phyloP scores from a whole-genome alignment of 2,329 filamentous ascomycete genomes.

The Fusarium heterosporum region DNA sequence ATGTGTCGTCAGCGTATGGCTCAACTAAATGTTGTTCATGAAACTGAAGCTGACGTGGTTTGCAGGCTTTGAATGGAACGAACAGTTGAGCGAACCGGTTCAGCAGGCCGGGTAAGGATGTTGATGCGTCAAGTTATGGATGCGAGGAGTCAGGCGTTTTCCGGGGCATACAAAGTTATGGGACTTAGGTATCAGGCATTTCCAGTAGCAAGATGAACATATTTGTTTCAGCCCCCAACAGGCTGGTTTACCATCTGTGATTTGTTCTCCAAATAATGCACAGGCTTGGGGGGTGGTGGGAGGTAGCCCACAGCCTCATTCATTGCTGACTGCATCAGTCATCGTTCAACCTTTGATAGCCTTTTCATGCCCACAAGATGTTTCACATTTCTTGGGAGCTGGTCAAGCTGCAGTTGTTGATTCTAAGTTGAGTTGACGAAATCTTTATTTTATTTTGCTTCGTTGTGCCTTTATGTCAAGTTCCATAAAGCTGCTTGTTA shows the following conservation, averaged over 20 bases:
- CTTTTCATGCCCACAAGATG: neutral
- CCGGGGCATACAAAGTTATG: slow-evolving; percentile 25
- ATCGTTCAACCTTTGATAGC: slow-evolving; percentile 22
- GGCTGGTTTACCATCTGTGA: slow-evolving; percentile 12
- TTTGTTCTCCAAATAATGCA: slow-evolving; percentile 9
- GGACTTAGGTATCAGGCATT: slow-evolving; percentile 23
- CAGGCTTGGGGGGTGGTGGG: slow-evolving; percentile 10
- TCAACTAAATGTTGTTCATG: neutral
- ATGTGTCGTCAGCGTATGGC: slow-evolving; percentile 93
- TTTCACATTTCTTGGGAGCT: neutral
- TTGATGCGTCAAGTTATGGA: neutral
- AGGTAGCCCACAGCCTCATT: slow-evolving; percentile 25
- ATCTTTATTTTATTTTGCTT: neutral
- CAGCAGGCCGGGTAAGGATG: slow-evolving; percentile 49
- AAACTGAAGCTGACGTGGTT: slow-evolving; percentile 19
- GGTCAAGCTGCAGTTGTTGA: neutral
- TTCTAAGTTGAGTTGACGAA: neutral
- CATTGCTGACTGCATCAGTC: slow-evolving; percentile 7
- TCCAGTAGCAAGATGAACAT: slow-evolving; percentile 4
- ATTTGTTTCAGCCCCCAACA: slow-evolving; percentile 10
- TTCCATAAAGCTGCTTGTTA: neutral
- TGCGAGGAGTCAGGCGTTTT: slow-evolving; percentile 41
- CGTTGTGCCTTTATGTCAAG: neutral
- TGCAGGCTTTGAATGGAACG: slow-evolving; percentile 57
- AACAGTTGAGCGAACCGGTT: slow-evolving; percentile 51